These are phyloP conservation scores for Rhynchosporium secalis DNA, from an alignment of 2,329 filamentous ascomycete species.

Conservation along the genomic window DNA sequence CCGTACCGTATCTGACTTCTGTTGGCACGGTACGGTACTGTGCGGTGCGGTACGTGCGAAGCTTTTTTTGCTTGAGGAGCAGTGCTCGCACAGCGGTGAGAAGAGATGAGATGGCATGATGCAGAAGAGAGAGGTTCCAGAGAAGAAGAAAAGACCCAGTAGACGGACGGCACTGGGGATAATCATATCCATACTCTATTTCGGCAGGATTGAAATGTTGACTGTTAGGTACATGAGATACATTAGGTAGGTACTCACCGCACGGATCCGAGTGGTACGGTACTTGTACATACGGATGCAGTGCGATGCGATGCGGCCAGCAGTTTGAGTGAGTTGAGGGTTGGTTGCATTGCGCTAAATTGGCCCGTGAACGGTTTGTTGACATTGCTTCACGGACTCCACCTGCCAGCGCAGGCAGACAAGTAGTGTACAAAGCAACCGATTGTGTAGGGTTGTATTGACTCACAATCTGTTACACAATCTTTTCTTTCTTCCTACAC, in stretches of 20 bases:
- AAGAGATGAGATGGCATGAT: slow-evolving; percentile 1
- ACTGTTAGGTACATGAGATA: no score
- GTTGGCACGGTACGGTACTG: no score
- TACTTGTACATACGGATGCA: no score
- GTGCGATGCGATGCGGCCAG: no score
- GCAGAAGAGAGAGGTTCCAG: not conserved
- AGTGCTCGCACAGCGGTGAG: not conserved
- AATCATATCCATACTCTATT: no score
- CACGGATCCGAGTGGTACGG: no score
- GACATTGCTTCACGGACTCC: slow-evolving; percentile 5
- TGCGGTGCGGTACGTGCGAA: no score
- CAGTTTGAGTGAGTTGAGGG: not conserved
- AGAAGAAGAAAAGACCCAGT: no score
- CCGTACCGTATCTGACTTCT: no score
- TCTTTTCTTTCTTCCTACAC: not conserved
- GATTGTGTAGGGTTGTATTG: not conserved
- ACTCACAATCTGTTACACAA: slow-evolving; percentile 12
- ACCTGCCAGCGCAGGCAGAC: not conserved
- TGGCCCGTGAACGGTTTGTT: not conserved
- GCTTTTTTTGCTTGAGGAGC: not conserved
- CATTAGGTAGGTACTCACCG: no score
- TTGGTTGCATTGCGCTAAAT: not conserved
- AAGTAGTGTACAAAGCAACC: slow-evolving; percentile 3
- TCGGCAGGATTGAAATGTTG: no score
- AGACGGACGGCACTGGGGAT: no score